Conservation (phyloP, 2,329 filamentous ascomycete species). For the Scytalidium sp. region DNA sequence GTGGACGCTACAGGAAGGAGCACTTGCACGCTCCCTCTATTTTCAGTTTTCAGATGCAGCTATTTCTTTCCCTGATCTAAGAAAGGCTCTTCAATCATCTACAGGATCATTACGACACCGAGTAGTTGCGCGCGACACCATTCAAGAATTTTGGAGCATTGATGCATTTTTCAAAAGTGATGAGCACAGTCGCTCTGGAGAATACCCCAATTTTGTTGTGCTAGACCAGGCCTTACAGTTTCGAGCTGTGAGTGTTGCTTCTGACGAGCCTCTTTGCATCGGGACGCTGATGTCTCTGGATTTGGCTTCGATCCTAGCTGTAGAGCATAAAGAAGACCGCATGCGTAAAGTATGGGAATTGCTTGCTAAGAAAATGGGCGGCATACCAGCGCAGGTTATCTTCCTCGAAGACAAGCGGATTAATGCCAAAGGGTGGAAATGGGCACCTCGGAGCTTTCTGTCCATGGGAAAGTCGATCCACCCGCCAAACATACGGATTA, state of each 20-base stretch:
- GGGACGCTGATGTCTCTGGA: slow-evolving; percentile 25
- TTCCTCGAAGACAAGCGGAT: slow-evolving; percentile 22
- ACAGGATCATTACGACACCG: too few relatives aligned
- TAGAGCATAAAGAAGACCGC: slow-evolving; percentile 10
- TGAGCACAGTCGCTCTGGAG: too few relatives aligned
- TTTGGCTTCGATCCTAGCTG: slow-evolving; percentile 11
- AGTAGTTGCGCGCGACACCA: too few relatives aligned
- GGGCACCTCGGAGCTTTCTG: slow-evolving; percentile 19
- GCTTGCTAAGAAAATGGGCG: slow-evolving; percentile 10
- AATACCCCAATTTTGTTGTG: slow-evolving; percentile 4
- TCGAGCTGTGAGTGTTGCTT: slow-evolving; percentile 26
- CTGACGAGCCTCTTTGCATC: slow-evolving; percentile 29
- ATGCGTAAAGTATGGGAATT: slow-evolving; percentile 24
- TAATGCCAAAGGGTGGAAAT: slow-evolving; percentile 21
- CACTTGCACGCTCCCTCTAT: slow-evolving; percentile 26
- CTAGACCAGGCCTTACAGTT: slow-evolving; percentile 25
- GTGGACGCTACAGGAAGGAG: slow-evolving; percentile 39
- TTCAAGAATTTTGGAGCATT: neutral
- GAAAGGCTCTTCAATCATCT: too few relatives aligned
- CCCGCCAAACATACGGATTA: neutral
- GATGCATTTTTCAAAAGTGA: neutral
- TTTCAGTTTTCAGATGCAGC: slow-evolving; percentile 32
- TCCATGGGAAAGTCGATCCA: neutral
- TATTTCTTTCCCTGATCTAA: slow-evolving; percentile 13
- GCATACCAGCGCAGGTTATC: slow-evolving; percentile 18